Conservation (phyloP, 345 rosid genomes). For the Carallia brachiata region DNA sequence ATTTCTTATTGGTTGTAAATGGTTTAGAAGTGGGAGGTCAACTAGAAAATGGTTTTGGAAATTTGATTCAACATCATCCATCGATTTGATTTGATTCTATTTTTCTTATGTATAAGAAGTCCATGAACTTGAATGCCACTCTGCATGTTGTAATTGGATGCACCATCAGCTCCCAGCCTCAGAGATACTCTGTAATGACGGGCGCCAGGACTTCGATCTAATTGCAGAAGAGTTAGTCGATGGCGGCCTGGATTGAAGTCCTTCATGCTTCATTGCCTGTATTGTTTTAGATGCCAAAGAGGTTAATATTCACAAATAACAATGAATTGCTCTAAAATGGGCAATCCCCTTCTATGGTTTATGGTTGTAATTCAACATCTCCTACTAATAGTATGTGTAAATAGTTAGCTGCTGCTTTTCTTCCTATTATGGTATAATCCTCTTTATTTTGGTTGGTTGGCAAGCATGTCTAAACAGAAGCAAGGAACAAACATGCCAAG, state of each 20-base stretch:
- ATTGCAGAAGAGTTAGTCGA: constrained; percentile 40
- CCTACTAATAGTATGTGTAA: too few relatives aligned
- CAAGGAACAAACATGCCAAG: too few relatives aligned
- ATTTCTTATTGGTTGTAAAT: constrained; percentile 31
- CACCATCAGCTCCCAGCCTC: constrained; percentile 57
- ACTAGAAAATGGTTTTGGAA: constrained; percentile 12
- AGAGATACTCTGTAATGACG: constrained; percentile 78
- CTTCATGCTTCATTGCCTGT: constrained; percentile 52
- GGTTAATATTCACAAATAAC: background rate
- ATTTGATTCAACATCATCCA: constrained; percentile 17
- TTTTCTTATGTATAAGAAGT: constrained; percentile 1
- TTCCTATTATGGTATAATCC: too few relatives aligned
- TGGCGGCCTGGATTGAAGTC: constrained; percentile 42
- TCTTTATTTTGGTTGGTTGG: background rate
- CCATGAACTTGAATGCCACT: constrained; percentile 9
- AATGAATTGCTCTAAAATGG: background rate
- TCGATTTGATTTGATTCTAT: constrained; percentile 12
- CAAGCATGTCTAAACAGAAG: too few relatives aligned
- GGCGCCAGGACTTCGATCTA: constrained; percentile 78
- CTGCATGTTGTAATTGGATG: constrained; percentile 5
- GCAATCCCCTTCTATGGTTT: background rate
- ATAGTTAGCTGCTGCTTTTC: too few relatives aligned
- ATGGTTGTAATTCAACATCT: too few relatives aligned
- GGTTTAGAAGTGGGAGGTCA: constrained; percentile 13
- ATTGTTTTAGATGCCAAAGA: constrained; percentile 3